Conservation (phyloP, 352 stramenopile species). For the Pythium plurisporium region DNA sequence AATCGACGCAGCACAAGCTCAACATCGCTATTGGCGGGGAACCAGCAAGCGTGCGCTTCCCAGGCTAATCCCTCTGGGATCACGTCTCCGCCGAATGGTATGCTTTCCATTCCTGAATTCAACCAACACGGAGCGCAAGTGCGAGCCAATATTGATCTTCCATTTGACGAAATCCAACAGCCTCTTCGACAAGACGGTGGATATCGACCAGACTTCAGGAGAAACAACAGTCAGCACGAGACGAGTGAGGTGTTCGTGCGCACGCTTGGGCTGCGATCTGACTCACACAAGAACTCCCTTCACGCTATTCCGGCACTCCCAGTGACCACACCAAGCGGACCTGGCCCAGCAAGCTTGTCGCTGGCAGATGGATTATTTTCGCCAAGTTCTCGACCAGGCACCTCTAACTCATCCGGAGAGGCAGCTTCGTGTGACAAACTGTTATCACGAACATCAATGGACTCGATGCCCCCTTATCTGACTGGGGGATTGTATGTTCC, state of each 20-base stretch:
- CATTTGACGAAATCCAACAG: slow-evolving; percentile 13
- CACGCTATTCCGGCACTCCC: background rate
- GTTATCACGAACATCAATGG: slow-evolving; percentile 11
- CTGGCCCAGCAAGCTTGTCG: background rate
- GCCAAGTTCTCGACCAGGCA: background rate
- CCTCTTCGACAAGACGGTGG: background rate
- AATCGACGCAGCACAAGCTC: slow-evolving; percentile 5
- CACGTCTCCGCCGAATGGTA: background rate
- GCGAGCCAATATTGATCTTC: slow-evolving; percentile 1
- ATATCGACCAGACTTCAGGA: slow-evolving; percentile 13
- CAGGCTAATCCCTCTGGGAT: background rate
- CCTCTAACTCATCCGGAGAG: background rate
- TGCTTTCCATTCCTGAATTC: slow-evolving; percentile 16
- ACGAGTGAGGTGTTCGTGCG: slow-evolving; percentile 52
- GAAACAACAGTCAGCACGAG: slow-evolving; percentile 46
- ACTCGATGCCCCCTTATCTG: slow-evolving; percentile 47
- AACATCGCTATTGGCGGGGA: background rate
- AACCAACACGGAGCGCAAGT: background rate
- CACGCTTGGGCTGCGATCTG: slow-evolving; percentile 14
- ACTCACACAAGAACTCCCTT: slow-evolving; percentile 7
- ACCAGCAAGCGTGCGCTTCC: background rate
- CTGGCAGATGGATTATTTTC: background rate
- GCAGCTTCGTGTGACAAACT: slow-evolving; percentile 13
- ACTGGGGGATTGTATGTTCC: slow-evolving; percentile 46
- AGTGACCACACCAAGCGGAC: background rate